phyloP scores from a whole-genome alignment of 352 stramenopile genomes.

The Globisporangium nunn region DNA sequence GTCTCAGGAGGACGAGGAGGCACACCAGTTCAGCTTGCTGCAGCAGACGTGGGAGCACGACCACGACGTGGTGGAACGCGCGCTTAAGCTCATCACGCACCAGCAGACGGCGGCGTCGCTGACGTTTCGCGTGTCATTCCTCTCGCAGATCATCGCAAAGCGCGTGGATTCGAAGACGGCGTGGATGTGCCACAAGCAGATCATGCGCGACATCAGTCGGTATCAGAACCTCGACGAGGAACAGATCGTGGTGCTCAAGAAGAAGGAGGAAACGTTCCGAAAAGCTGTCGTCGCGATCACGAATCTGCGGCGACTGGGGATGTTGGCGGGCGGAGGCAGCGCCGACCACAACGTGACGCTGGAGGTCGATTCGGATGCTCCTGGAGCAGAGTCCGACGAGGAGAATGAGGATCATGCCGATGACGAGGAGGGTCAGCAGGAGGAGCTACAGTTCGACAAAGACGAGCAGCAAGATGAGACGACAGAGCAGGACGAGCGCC shows the following conservation, averaged over 20 bases:
- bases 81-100: constrained; percentile 54
- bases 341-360: not conserved
- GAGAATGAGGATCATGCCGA: not conserved
- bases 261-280: constrained; percentile 67
- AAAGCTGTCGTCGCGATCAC: constrained; percentile 57
- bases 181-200: constrained; percentile 73
- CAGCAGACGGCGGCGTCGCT: constrained; percentile 43
- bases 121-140: constrained; percentile 56
- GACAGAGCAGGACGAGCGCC: constrained; percentile 9
- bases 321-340: constrained; percentile 10
- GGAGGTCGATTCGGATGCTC: constrained; percentile 1
- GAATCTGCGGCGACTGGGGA: constrained; percentile 32
- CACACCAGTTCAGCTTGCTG: constrained; percentile 66
- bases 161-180: constrained; percentile 71
- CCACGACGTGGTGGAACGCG: constrained; percentile 33
- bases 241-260: constrained; percentile 53
- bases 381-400: not conserved
- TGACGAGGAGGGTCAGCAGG: not conserved
- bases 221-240: constrained; percentile 62
- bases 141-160: constrained; percentile 53
- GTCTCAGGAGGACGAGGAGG: constrained; percentile 47
- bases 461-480: not conserved
- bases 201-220: constrained; percentile 67
- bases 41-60: constrained; percentile 65
- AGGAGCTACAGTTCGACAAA: not conserved